A percentile compares a stretch with the other conserved stretches of the same genome.
phyloP scores from a whole-genome alignment of 2,329 filamentous ascomycete species.

The Fusarium miscanthi region DNA sequence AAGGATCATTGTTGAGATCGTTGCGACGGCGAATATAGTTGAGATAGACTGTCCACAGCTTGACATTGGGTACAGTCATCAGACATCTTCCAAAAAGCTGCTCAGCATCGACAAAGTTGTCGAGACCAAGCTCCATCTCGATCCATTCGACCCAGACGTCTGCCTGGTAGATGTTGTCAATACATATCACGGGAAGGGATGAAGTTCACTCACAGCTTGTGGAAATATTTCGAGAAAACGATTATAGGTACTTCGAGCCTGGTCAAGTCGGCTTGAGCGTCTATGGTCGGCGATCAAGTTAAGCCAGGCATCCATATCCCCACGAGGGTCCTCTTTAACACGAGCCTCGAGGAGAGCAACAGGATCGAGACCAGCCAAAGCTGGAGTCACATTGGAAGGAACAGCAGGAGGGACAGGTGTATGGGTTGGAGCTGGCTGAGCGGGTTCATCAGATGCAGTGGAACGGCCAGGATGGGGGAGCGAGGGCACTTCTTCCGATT shows the following conservation, averaged over 20 bases:
- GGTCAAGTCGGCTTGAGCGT: constrained; percentile 82
- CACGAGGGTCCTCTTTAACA: constrained; percentile 90
- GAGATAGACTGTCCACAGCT: constrained; percentile 92
- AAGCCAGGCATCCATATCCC: constrained; percentile 93
- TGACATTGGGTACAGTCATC: constrained; percentile 81
- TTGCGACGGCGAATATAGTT: constrained; percentile 95
- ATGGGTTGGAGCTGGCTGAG: constrained; percentile 27
- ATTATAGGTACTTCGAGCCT: constrained; percentile 82
- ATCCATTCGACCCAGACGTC: constrained; percentile 92
- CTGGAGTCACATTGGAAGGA: constrained; percentile 49
- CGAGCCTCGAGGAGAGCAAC: constrained; percentile 88
- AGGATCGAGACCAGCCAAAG: constrained; percentile 68
- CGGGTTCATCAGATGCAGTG: constrained; percentile 40
- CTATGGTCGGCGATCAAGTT: constrained; percentile 86
- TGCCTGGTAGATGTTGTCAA: constrained; percentile 68
- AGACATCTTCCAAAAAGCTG: constrained; percentile 85
- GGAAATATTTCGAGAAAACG: constrained; percentile 91
- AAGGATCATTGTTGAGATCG: constrained; percentile 81
- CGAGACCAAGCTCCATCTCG: constrained; percentile 87
- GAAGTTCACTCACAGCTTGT: constrained; percentile 77
- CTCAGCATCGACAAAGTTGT: constrained; percentile 84
- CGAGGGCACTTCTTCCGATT: constrained; percentile 20
- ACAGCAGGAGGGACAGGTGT: constrained; percentile 32
- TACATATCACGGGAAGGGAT: neutral
- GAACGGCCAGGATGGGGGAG: constrained; percentile 30